Evolutionary conservation across 2,329 filamentous ascomycete species (phyloP).

Genomic region (Diaporthe humulicola): DNA sequence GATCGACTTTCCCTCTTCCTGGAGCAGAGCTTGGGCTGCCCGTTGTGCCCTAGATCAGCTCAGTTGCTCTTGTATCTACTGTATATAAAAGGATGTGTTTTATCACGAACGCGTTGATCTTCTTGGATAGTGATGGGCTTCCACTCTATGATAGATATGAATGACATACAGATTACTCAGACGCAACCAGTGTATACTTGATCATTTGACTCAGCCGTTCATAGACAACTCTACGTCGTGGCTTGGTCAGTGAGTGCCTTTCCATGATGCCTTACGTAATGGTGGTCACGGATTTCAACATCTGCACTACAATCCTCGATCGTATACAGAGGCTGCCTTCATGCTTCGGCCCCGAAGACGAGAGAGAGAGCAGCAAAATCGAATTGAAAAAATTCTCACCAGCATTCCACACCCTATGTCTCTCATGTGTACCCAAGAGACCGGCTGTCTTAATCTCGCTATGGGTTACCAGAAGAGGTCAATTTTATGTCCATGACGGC

Average conservation of each 20-base stretch:
- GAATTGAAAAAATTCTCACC: not conserved
- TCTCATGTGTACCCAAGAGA: not conserved
- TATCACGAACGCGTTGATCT: too few species aligned
- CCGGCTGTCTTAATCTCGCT: not conserved
- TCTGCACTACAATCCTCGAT: not conserved
- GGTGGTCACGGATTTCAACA: conserved; percentile 1
- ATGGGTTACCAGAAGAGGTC: not conserved
- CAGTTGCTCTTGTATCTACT: not conserved
- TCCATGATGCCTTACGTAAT: not conserved
- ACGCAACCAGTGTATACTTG: not conserved
- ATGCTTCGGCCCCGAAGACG: not conserved
- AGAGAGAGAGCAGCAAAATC: not conserved
- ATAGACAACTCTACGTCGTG: not conserved
- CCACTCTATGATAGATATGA: too few species aligned
- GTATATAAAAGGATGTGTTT: not conserved
- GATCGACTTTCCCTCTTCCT: conserved; percentile 1
- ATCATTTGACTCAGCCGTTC: too few species aligned
- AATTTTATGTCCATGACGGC: not conserved
- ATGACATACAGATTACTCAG: too few species aligned
- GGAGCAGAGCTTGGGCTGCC: conserved; percentile 5
- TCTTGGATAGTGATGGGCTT: too few species aligned
- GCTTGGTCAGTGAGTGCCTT: not conserved
- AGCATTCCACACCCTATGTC: not conserved
- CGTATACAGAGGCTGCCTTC: not conserved
- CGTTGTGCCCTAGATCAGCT: not conserved